Percentiles rank a stretch among this genome's conserved stretches.
These are phyloP conservation scores for Heterobasidion annosum DNA, from an alignment of 1,284 basidiomycete genomes.

Conservation along the genomic window DNA sequence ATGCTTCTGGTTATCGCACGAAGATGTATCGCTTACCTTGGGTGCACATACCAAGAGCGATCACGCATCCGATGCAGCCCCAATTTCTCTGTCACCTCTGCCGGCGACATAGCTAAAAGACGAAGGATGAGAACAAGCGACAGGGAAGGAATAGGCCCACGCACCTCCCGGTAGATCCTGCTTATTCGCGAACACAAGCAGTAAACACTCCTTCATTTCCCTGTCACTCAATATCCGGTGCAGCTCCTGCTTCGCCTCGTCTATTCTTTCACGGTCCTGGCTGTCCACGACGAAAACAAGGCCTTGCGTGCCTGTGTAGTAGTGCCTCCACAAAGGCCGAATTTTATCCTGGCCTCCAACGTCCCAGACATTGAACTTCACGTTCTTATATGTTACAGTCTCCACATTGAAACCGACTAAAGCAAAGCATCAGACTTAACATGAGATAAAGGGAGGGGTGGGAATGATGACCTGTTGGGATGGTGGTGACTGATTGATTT, in stretches of 20 bases:
- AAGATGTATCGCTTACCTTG: conserved; percentile 55
- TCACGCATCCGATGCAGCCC: conserved; percentile 95
- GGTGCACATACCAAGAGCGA: conserved; percentile 98
- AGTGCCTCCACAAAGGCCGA: conserved; percentile 96
- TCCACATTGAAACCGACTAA: conserved; percentile 97
- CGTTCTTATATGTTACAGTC: conserved; percentile 99
- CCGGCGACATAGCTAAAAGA: conserved; percentile 87
- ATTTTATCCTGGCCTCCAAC: conserved; percentile 99
- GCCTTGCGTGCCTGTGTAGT: conserved; percentile 98
- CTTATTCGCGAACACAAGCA: conserved; percentile 99
- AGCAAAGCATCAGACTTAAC: background rate
- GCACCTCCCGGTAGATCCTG: conserved; percentile 96
- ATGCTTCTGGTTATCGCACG: background rate
- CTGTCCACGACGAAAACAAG: conserved; percentile 95
- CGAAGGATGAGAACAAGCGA: background rate
- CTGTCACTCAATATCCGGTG: conserved; percentile 95
- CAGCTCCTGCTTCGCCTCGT: conserved; percentile 94
- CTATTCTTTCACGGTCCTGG: conserved; percentile 90
- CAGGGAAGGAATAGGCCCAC: conserved; percentile 16
- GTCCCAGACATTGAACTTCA: conserved; percentile 99
- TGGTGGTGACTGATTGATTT: conserved; percentile 97
- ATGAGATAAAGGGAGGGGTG: conserved; percentile 8
- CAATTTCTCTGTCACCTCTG: conserved; percentile 97
- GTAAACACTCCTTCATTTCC: conserved; percentile 96
- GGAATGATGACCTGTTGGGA: conserved; percentile 78